These are phyloP conservation scores for Arbutus unedo DNA, from an alignment of 148 eudicot species.

Conservation along the genomic window DNA sequence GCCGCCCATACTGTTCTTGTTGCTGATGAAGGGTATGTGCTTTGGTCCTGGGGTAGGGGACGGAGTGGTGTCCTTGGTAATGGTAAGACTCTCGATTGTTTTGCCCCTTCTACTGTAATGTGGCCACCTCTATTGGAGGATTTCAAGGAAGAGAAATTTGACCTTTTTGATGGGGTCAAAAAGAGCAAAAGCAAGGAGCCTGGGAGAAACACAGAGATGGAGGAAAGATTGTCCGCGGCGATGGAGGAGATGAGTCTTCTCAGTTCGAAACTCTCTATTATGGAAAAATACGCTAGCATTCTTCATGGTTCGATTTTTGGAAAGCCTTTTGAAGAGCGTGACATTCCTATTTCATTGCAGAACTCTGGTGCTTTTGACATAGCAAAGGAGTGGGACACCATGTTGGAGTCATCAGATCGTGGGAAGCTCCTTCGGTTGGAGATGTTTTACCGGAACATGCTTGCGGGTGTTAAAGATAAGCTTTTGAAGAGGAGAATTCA, in stretches of 20 bases:
- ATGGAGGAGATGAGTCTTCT: slow-evolving; percentile 58
- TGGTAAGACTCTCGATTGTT: slow-evolving; percentile 49
- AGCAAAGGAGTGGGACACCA: slow-evolving; percentile 70
- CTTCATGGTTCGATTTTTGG: slow-evolving; percentile 77
- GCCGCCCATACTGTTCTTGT: slow-evolving; percentile 85
- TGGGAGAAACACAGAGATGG: slow-evolving; percentile 32
- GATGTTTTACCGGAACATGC: slow-evolving; percentile 72
- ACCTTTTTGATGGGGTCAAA: slow-evolving; percentile 20
- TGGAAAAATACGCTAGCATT: slow-evolving; percentile 64
- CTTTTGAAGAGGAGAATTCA: slow-evolving; percentile 60
- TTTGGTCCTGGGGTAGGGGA: slow-evolving; percentile 92
- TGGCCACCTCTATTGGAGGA: slow-evolving; percentile 70
- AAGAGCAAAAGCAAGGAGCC: slow-evolving; percentile 22
- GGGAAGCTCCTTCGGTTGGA: slow-evolving; percentile 57
- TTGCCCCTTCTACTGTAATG: slow-evolving; percentile 47
- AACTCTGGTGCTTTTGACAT: slow-evolving; percentile 48
- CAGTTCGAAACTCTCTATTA: slow-evolving; percentile 40
- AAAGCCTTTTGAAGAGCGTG: slow-evolving; percentile 57
- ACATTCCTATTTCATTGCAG: slow-evolving; percentile 50
- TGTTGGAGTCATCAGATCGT: slow-evolving; percentile 63
- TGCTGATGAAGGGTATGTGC: slow-evolving; percentile 58
- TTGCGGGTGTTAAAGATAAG: slow-evolving; percentile 72
- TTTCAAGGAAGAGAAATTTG: slow-evolving; percentile 29
- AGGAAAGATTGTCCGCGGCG: slow-evolving; percentile 35
- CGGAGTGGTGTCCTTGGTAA: slow-evolving; percentile 78